These are phyloP conservation scores for Dendrobium catenatum DNA, from an alignment of 106 monocot genomes.

Conservation along the genomic window DNA sequence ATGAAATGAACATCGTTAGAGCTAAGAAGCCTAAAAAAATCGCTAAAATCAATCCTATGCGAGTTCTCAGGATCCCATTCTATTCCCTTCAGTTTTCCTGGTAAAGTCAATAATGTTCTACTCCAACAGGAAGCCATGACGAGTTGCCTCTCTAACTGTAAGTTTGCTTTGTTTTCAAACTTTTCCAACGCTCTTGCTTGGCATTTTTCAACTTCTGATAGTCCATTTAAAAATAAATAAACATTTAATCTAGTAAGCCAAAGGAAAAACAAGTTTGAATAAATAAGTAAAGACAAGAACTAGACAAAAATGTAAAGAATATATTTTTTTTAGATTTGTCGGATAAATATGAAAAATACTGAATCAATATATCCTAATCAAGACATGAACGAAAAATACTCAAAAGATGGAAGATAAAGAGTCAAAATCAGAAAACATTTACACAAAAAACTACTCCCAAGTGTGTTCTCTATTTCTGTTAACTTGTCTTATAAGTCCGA, in stretches of 20 bases:
- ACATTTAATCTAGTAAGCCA: not conserved
- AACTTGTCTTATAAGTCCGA: too few species aligned
- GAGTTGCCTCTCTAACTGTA: slow-evolving; percentile 76
- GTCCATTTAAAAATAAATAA: not conserved
- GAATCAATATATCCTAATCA: not conserved
- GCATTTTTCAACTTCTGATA: slow-evolving; percentile 54
- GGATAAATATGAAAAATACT: not conserved
- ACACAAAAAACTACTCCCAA: not conserved
- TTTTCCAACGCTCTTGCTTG: slow-evolving; percentile 58
- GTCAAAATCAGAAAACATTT: not conserved
- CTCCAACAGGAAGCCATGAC: slow-evolving; percentile 81
- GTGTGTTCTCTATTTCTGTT: too few species aligned
- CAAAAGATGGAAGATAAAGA: not conserved
- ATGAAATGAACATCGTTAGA: slow-evolving; percentile 80
- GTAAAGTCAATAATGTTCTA: slow-evolving; percentile 48
- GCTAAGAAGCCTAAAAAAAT: slow-evolving; percentile 62
- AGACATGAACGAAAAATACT: not conserved
- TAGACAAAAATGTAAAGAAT: not conserved
- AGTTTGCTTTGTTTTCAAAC: slow-evolving; percentile 54
- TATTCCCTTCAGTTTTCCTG: slow-evolving; percentile 80
- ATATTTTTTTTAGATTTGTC: not conserved
- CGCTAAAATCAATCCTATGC: slow-evolving; percentile 69
- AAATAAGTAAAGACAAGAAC: not conserved
- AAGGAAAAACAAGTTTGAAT: not conserved
- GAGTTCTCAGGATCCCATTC: slow-evolving; percentile 83